Base-by-base conservation (phyloP, 73 alveolate species). In the Paramecium pentaurelia region DNA sequence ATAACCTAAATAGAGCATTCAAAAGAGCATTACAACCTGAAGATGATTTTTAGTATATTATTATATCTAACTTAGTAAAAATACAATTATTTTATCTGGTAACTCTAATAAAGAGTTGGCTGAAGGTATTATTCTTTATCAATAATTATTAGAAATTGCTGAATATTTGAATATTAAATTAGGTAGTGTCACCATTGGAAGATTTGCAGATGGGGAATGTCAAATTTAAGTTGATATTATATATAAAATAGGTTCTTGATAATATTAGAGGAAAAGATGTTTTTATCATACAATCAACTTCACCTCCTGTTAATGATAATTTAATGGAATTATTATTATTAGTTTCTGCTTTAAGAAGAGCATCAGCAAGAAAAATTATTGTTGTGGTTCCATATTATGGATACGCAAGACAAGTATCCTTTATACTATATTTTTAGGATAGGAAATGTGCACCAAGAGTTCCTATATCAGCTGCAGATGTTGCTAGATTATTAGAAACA, bases 381-480 rank as follows among this genome's bases (percentile, higher is more conserved):
- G 98, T 97, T 6, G 97, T 98, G 47, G 95, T 97, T 1, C 99
- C 99, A 30, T 98, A 98, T 86, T 98, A 98, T 93, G 99, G 99
- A 3, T 98, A 98, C 70, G 99, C 99, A n/a, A 89, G 99, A 45
- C 96, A 96, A 86, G 95, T 90, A 73, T 49, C 60, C 6, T 49
- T 12, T 3, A 49, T 14, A n/a, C 22, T 2, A 49, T 16, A 16
- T 49, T 49, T 49, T n/a, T 30, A 92, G 95, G 99, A 98, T 92
- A 88, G 99, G 51, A 97, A 94, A 93, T 86, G 88, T 75, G 85
- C 95, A 25, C 91, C 95, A 60, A 92, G 98, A 68, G 98, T 96
- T 45, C 99, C 99, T 4, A 95, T 98, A 44, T 92, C 98, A 44
- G 99, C 98, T 6, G 98, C 99, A 5, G 99, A 98, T 93, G 99